A percentile compares a stretch with the other conserved stretches of the same genome.
These are phyloP conservation scores for Penicillium sp. DNA, from an alignment of 2,329 filamentous ascomycete species.

Conservation along the genomic window DNA sequence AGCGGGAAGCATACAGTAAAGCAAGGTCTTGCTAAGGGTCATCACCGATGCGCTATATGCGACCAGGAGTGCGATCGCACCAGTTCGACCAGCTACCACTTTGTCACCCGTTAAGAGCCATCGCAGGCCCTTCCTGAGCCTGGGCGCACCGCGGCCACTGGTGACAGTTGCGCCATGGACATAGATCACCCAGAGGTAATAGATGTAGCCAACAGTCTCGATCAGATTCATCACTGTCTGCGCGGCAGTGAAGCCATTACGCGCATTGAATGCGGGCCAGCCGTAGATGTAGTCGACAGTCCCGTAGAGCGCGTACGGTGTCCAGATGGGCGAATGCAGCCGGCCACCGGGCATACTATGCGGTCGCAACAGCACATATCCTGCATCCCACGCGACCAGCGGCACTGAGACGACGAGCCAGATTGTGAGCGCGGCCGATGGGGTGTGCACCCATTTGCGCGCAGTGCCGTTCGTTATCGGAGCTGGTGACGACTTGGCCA, in stretches of 20 bases:
- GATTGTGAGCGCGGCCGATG: conserved; percentile 58
- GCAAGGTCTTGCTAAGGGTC: conserved; percentile 65
- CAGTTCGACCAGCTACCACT: conserved; percentile 52
- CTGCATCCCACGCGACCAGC: conserved; percentile 76
- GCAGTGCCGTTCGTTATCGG: conserved; percentile 20
- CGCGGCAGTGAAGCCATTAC: conserved; percentile 73
- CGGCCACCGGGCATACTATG: conserved; percentile 75
- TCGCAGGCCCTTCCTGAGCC: conserved; percentile 33
- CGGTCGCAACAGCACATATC: conserved; percentile 76
- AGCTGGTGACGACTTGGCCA: conserved; percentile 28
- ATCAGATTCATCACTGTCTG: conserved; percentile 67
- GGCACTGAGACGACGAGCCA: conserved; percentile 76
- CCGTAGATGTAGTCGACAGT: conserved; percentile 79
- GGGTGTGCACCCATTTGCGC: conserved; percentile 56
- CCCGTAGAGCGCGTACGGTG: conserved; percentile 77
- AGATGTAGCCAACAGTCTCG: conserved; percentile 64
- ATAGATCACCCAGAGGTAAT: conserved; percentile 59
- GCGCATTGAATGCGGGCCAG: conserved; percentile 64
- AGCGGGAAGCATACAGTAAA: conserved; percentile 55
- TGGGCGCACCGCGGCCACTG: conserved; percentile 26
- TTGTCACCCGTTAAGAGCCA: conserved; percentile 51
- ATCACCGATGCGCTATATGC: conserved; percentile 60
- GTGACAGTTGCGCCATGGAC: conserved; percentile 38
- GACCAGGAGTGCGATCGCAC: conserved; percentile 56
- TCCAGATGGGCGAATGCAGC: conserved; percentile 69